Base-by-base conservation (phyloP, 208 protist genomes). In the Strigomonas culicis region DNA sequence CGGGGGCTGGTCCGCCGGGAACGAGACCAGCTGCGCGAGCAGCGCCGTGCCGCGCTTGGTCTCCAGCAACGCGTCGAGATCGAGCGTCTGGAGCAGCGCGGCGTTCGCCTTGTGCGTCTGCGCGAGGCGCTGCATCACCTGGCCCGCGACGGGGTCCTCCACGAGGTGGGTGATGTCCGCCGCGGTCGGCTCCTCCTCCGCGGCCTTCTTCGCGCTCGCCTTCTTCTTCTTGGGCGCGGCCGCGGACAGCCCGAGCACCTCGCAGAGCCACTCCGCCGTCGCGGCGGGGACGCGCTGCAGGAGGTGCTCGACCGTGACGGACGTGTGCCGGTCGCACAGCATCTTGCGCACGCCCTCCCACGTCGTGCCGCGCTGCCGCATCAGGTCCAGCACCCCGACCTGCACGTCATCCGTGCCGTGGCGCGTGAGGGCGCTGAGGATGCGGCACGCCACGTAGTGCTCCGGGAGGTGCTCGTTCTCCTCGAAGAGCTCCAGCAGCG, bases 401-500 rank as follows among this genome's bases (percentile, higher is more conserved):
- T 79, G 75, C 19, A 77, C 77, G 8, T 63, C 70, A 43, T 55
- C 44, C 4, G 68, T 63, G 27, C 86, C 89, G 64, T 84, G 79
- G 59, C 82, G 79, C 49, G 82, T 80, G 24, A 95, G 74, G 13
- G 82, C 83, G 44, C 86, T 92, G 78, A 95, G 77, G 28, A 93
- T 77, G 19, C 86, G 83, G 59, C 89, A 95, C 17, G 89, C 89
- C 15, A 92, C 74, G 74, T 86, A 84, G 68, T 95, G 85, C 67
- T 84, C 63, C 41, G 81, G 68, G 15, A 95, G 82, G 34, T 79
- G 69, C 59, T 88, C 82, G 47, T 88, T 87, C 56, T 92, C 86
- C 61, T 95, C 86, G 61, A 90, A 95, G 47, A 85, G 66, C 63
- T 80, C 82, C 28, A 88, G 72, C 46, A 93, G 70, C 25, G 68